These are phyloP conservation scores for Aegilops umbellulata DNA, from an alignment of 176 grass and related monocot species.

Conservation along the genomic window DNA sequence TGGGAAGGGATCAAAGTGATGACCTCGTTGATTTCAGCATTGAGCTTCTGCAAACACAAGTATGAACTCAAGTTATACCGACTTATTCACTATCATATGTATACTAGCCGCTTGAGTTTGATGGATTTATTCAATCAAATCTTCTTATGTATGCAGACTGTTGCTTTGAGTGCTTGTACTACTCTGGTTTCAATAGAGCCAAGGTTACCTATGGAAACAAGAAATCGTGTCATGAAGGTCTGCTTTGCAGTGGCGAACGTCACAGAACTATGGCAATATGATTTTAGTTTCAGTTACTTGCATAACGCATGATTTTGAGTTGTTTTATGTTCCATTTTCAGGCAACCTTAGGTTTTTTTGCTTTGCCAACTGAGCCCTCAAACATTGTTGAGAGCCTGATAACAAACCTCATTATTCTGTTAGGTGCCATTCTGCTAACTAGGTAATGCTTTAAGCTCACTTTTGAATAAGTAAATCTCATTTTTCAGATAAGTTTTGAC, in stretches of 20 bases:
- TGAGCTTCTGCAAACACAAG: conserved; percentile 91
- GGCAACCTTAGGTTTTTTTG: conserved; percentile 96
- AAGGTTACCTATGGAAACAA: conserved; percentile 95
- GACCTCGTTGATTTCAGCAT: conserved; percentile 84
- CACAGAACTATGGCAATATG: conserved; percentile 12
- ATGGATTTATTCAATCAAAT: conserved; percentile 9
- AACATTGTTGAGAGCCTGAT: conserved; percentile 77
- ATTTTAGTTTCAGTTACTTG: conserved; percentile 19
- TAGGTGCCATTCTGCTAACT: conserved; percentile 91
- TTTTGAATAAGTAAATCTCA: background rate
- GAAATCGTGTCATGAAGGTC: conserved; percentile 98
- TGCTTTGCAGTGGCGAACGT: conserved; percentile 21
- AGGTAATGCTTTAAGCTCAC: conserved; percentile 55
- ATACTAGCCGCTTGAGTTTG: background rate
- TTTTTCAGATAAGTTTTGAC: background rate
- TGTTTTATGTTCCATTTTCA: conserved; percentile 47
- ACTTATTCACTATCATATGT: background rate
- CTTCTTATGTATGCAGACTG: conserved; percentile 56
- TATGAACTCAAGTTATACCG: conserved; percentile 30
- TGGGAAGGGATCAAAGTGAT: conserved; percentile 94
- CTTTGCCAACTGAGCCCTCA: conserved; percentile 83
- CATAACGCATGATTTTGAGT: conserved; percentile 18
- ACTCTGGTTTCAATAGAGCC: conserved; percentile 93
- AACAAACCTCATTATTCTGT: conserved; percentile 84
- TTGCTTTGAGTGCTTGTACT: conserved; percentile 93